These are phyloP conservation scores for Diaporthe ampelina DNA, from an alignment of 2,329 filamentous ascomycete genomes.

Conservation along the genomic window DNA sequence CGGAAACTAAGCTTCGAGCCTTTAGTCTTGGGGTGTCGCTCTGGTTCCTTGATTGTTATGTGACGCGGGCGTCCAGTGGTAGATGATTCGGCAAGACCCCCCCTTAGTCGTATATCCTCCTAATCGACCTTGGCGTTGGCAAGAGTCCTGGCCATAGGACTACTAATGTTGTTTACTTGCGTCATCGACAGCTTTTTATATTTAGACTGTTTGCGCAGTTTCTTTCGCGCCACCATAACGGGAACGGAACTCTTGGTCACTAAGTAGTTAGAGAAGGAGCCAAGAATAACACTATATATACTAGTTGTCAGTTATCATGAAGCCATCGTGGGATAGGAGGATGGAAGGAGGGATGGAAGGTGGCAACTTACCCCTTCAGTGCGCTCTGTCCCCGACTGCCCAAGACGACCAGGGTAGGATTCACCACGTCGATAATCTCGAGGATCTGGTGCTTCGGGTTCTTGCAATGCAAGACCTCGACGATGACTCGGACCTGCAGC, in stretches of 20 bases:
- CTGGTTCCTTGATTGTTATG: too few relatives aligned
- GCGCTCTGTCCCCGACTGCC: slow-evolving; percentile 92
- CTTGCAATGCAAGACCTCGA: slow-evolving; percentile 99
- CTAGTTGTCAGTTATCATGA: slow-evolving; percentile 49
- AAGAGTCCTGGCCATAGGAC: slow-evolving; percentile 75
- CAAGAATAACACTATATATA: slow-evolving; percentile 84
- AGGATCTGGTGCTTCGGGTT: slow-evolving; percentile 96
- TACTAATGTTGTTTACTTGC: slow-evolving; percentile 85
- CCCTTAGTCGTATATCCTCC: not conserved
- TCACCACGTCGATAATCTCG: slow-evolving; percentile 94
- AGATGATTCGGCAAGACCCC: not conserved
- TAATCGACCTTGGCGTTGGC: slow-evolving; percentile 81
- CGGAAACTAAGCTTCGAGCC: too few relatives aligned
- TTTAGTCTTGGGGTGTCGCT: too few relatives aligned
- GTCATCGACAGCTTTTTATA: slow-evolving; percentile 79
- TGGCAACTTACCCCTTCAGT: slow-evolving; percentile 83
- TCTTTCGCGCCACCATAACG: slow-evolving; percentile 97
- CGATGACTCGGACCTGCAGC: slow-evolving; percentile 91
- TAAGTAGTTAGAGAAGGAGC: slow-evolving; percentile 97
- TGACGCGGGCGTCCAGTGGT: too few relatives aligned
- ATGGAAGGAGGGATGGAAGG: not conserved
- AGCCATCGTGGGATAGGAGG: too few relatives aligned
- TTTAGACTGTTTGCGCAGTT: slow-evolving; percentile 87
- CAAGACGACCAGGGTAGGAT: slow-evolving; percentile 92
- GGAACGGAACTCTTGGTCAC: slow-evolving; percentile 97